Percentiles rank a stretch among this genome's conserved stretches.
Conservation (phyloP, 345 rosid species). For the Rubroshorea leprosula region DNA sequence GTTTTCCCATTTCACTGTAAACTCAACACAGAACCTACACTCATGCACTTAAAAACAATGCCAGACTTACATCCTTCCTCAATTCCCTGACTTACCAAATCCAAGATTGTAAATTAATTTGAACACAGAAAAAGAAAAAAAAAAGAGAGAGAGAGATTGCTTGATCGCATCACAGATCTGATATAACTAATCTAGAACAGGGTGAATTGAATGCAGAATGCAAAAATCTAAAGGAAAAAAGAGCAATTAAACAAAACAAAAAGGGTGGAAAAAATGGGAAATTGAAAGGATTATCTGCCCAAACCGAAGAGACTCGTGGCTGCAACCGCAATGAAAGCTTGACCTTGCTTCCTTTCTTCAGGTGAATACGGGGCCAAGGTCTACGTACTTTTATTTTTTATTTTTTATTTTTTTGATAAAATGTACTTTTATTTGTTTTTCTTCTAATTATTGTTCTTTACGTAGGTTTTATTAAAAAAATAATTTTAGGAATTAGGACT, state of each 20-base stretch:
- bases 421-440: too few relatives aligned
- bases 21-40: too few relatives aligned
- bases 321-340: background rate
- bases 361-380: constrained; percentile 4
- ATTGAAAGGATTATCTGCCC: constrained; percentile 39
- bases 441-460: too few relatives aligned
- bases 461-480: too few relatives aligned
- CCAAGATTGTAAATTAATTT: background rate
- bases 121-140: background rate
- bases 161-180: constrained; percentile 12
- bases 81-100: too few relatives aligned
- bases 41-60: background rate
- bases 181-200: background rate
- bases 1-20: too few relatives aligned
- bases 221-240: constrained; percentile 1
- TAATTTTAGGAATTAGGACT: too few relatives aligned
- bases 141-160: too few relatives aligned
- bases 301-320: constrained; percentile 75
- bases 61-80: background rate
- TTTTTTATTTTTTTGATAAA: background rate
- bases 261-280: background rate
- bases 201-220: background rate
- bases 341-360: constrained; percentile 4
- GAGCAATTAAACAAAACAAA: background rate
- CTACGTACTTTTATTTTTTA: background rate